A percentile compares a stretch with the other conserved stretches of the same genome.
phyloP scores from a whole-genome alignment of 306 rosid genomes.

The Acacia acuminata region DNA sequence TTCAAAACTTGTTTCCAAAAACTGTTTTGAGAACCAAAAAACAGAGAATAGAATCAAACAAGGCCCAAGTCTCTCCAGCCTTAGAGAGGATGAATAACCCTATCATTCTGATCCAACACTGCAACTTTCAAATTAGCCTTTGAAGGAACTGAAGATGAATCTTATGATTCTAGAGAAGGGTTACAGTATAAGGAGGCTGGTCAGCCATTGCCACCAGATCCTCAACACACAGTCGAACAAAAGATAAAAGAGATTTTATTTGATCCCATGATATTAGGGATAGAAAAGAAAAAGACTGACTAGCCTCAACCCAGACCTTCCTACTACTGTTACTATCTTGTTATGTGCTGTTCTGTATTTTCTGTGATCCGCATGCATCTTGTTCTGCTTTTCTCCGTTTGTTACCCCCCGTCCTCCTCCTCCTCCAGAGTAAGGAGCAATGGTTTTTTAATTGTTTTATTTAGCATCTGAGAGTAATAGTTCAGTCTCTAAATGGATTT shows the following conservation, averaged over 20 bases:
- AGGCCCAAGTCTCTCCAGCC: background rate
- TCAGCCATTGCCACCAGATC: background rate
- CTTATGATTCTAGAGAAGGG: background rate
- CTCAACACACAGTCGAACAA: background rate
- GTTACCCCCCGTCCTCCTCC: background rate
- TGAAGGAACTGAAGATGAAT: background rate
- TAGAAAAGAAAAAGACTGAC: background rate
- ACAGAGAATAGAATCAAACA: no score
- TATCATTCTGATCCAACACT: background rate
- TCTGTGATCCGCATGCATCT: background rate
- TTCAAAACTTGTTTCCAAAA: no score
- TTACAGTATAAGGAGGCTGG: background rate
- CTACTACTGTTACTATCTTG: background rate
- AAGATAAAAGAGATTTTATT: background rate
- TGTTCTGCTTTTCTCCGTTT: background rate
- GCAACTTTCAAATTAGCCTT: background rate
- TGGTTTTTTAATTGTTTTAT: background rate
- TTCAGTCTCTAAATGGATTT: constrained; percentile 5
- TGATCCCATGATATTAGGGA: background rate
- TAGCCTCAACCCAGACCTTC: background rate
- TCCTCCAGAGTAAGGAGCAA: background rate
- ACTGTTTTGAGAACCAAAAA: no score
- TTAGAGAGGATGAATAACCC: background rate
- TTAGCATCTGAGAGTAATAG: constrained; percentile 6
- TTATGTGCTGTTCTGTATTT: background rate